Evolutionary conservation across 495 filamentous ascomycete genomes (phyloP), one percentile per base, ranked within the genome.

Genomic region (Xylaria venustula): DNA sequence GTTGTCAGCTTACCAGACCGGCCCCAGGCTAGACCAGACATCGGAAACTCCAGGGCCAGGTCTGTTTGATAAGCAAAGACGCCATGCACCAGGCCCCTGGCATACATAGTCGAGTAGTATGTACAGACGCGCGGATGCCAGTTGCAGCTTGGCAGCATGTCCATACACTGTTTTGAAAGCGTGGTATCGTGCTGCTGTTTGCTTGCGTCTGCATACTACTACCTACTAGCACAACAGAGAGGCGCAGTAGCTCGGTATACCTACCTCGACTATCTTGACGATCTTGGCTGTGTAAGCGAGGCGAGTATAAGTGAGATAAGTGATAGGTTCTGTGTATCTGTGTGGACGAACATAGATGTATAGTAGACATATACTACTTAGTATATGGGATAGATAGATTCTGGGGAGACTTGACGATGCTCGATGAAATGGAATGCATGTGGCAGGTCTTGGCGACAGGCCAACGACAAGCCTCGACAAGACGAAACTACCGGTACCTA

Each of bases 371-470:
- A n/a, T n/a, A n/a, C n/a, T n/a, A n/a, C n/a, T n/a, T n/a, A n/a
- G n/a, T n/a, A n/a, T n/a, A n/a, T n/a, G n/a, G n/a, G n/a, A n/a
- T n/a, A n/a, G n/a, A n/a, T n/a, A n/a, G n/a, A n/a, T n/a, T n/a
- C n/a, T n/a, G n/a, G n/a, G n/a, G n/a, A n/a, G n/a, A n/a, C n/a
- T n/a, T n/a, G n/a, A n/a, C n/a, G n/a, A 49, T 36, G 32, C 25
- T 58, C 54, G 34, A 36, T 12, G 28, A 37, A 26, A 58, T 58
- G 54, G 54, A 58, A 58, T 58, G 54, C 54, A 40, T 58, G 54
- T 58, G 54, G 54, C 54, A 58, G 54, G 36, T 25, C 54, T 58
- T 58, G 54, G 54, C 54, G 37, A 23, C 20, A 40, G 34, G 22
- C 14, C 45, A 32, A 36, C 28, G 1, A 30, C 44, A 40, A n/a